These are phyloP conservation scores for Manihot esculenta DNA, from an alignment of 441 rosid genomes.

Conservation along the genomic window DNA sequence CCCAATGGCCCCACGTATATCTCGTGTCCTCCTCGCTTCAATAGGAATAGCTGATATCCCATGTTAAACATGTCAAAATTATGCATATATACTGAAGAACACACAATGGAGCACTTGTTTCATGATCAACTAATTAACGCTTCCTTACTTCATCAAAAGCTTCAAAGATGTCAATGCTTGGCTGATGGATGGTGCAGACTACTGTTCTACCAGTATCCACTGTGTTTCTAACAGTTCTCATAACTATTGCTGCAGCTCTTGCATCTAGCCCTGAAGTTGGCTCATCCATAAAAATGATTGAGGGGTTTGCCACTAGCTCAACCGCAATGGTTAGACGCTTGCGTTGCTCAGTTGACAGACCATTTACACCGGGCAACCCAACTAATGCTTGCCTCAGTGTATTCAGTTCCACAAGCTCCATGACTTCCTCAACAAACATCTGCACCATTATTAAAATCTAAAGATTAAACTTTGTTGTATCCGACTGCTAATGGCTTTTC, in stretches of 20 bases:
- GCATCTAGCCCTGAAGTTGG: slow-evolving; percentile 55
- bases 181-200: slow-evolving; percentile 52
- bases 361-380: slow-evolving; percentile 42
- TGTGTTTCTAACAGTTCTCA: slow-evolving; percentile 48
- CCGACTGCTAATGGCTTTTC: no score
- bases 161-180: slow-evolving; percentile 30
- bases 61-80: background rate
- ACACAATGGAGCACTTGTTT: slow-evolving; percentile 40
- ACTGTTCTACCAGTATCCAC: slow-evolving; percentile 51
- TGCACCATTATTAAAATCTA: slow-evolving; percentile 12
- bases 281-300: slow-evolving; percentile 47
- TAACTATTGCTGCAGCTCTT: slow-evolving; percentile 49
- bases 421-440: slow-evolving; percentile 39
- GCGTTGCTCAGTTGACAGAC: slow-evolving; percentile 47
- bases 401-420: slow-evolving; percentile 46
- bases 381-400: slow-evolving; percentile 38
- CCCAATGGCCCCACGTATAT: slow-evolving; percentile 80
- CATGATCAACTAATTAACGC: background rate
- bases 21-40: slow-evolving; percentile 81
- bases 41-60: slow-evolving; percentile 52
- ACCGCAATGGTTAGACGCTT: slow-evolving; percentile 48
- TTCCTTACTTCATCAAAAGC: slow-evolving; percentile 24
- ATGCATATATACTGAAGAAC: slow-evolving; percentile 7
- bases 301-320: slow-evolving; percentile 47
- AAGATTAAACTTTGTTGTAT: background rate